A percentile compares a stretch with the other conserved stretches of the same genome.
phyloP scores from a whole-genome alignment of 164 flowering plant genomes.

The Umbilicus rupestris region DNA sequence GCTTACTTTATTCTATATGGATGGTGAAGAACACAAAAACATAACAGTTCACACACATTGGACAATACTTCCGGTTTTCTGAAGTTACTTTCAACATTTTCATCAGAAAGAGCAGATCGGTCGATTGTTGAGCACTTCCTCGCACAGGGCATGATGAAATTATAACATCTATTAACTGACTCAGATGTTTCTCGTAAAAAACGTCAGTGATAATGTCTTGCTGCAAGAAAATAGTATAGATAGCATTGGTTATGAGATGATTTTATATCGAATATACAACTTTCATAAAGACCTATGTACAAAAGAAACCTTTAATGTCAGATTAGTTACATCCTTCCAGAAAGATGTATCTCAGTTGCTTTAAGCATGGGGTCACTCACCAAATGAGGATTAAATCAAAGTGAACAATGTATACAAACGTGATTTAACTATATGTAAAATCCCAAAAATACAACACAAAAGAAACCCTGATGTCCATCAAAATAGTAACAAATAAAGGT shows the following conservation, averaged over 20 bases:
- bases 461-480: background rate
- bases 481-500: too few species aligned
- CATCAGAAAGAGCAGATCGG: conserved; percentile 24
- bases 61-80: conserved; percentile 78
- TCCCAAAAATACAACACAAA: background rate
- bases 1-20: conserved; percentile 82
- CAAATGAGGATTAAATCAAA: background rate
- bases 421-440: background rate
- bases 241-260: background rate
- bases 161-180: conserved; percentile 69
- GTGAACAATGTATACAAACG: background rate
- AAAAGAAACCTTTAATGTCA: background rate
- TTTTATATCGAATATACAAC: background rate
- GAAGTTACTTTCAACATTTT: conserved; percentile 20
- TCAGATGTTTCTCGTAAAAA: conserved; percentile 89
- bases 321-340: background rate
- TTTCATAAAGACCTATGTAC: background rate
- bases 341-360: background rate
- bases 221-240: conserved; percentile 37
- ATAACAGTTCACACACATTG: conserved; percentile 82
- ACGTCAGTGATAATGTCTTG: conserved; percentile 71
- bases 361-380: background rate
- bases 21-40: conserved; percentile 92
- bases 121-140: conserved; percentile 16
- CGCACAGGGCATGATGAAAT: conserved; percentile 55